Evolutionary conservation across 2,329 filamentous ascomycete genomes (phyloP).

Genomic region (Colletotrichum spaethianum): DNA sequence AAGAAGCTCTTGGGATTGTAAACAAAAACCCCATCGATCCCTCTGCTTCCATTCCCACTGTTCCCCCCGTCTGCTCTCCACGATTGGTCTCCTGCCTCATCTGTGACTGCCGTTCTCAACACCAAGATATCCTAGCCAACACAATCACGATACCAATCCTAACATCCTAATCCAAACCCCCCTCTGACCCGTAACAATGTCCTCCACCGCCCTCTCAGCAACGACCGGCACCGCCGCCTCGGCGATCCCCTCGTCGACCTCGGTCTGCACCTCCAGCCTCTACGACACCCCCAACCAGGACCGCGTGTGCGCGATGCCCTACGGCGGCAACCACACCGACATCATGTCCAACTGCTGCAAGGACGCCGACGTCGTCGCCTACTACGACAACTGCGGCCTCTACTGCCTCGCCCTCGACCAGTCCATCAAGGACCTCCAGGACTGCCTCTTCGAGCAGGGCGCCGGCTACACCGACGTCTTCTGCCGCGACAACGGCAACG

Average conservation of each 20-base stretch:
- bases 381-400: constrained; percentile 63
- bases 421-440: constrained; percentile 46
- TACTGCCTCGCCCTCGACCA: constrained; percentile 61
- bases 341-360: constrained; percentile 63
- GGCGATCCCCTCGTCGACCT: neutral
- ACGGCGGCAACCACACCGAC: constrained; percentile 56
- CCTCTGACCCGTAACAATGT: constrained; percentile 15
- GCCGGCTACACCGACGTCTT: constrained; percentile 57
- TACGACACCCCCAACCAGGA: constrained; percentile 61
- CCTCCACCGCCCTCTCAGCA: constrained; percentile 21
- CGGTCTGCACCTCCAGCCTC: constrained; percentile 44
- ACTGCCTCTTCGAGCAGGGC: constrained; percentile 58
- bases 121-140: neutral
- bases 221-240: constrained; percentile 15
- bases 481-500: constrained; percentile 54
- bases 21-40: constrained; percentile 1
- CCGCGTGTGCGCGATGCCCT: constrained; percentile 59
- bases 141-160: neutral
- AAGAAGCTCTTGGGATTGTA: constrained; percentile 2
- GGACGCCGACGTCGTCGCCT: constrained; percentile 58
- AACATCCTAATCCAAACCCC: neutral
- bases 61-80: neutral
- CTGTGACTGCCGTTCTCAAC: too few species aligned
- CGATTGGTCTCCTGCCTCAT: neutral
- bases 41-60: neutral